Percentiles rank a stretch among this genome's conserved stretches.
phyloP scores from a whole-genome alignment of 1,284 basidiomycete species.

The Austroboletus niveus region DNA sequence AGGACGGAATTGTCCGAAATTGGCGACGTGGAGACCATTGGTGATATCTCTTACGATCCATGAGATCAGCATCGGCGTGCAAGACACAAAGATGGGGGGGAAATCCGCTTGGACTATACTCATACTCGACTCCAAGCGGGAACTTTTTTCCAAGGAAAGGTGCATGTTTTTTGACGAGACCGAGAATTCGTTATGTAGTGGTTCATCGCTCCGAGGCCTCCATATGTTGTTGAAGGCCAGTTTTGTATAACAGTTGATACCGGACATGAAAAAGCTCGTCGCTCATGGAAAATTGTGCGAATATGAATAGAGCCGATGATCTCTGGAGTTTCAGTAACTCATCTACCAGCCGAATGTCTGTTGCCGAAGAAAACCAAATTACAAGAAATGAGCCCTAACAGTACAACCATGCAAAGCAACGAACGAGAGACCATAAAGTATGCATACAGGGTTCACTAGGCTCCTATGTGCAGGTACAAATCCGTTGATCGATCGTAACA shows the following conservation, averaged over 20 bases:
- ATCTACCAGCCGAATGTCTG: not conserved
- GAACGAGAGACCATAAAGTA: no score
- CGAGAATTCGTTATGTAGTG: constrained; percentile 41
- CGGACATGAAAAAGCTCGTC: constrained; percentile 7
- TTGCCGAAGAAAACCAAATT: no score
- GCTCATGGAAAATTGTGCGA: constrained; percentile 33
- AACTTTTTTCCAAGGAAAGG: constrained; percentile 5
- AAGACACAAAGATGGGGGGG: constrained; percentile 39
- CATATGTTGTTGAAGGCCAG: constrained; percentile 39
- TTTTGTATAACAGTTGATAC: constrained; percentile 50
- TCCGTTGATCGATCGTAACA: no score
- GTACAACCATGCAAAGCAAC: no score
- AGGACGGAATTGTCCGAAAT: constrained; percentile 17
- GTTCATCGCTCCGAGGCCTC: constrained; percentile 50
- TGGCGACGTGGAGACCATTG: constrained; percentile 18
- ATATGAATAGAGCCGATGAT: constrained; percentile 34
- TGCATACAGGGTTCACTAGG: no score
- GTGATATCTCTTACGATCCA: constrained; percentile 27
- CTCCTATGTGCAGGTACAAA: no score
- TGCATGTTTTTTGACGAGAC: constrained; percentile 19
- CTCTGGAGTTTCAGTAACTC: constrained; percentile 25
- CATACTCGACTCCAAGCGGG: constrained; percentile 19
- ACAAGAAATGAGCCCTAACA: no score
- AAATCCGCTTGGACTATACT: constrained; percentile 9
- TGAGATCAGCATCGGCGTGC: constrained; percentile 22